Evolutionary conservation across 192 early-diverging fungal species (phyloP).

Genomic region (Backusella morwellensis): DNA sequence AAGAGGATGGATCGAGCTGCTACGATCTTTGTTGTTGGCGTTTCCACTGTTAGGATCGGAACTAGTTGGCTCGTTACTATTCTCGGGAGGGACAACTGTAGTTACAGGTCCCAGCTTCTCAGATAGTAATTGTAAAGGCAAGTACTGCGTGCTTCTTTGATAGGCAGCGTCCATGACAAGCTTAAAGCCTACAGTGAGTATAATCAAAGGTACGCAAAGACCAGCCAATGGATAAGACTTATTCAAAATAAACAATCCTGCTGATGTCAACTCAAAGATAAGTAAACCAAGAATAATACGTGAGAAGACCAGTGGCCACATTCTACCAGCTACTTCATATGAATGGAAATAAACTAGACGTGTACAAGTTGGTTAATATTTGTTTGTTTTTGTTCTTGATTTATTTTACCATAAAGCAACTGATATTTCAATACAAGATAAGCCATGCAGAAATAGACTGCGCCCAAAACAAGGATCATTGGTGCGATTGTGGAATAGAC

Average conservation of each 20-base stretch:
- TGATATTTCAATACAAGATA: conserved; percentile 76
- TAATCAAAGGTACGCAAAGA: conserved; percentile 42
- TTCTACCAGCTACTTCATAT: conserved; percentile 67
- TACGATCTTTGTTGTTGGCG: not conserved
- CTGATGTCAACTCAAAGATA: conserved; percentile 63
- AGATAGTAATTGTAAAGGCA: conserved; percentile 47
- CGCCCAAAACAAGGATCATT: conserved; percentile 66
- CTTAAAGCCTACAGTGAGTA: conserved; percentile 48
- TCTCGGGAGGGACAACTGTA: not conserved
- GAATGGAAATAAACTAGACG: conserved; percentile 66
- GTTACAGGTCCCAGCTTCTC: conserved; percentile 30
- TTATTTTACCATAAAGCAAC: conserved; percentile 56
- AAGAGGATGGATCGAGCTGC: not conserved
- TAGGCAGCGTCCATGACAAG: conserved; percentile 43
- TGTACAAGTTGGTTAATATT: not conserved
- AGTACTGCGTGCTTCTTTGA: conserved; percentile 34
- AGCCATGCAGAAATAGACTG: conserved; percentile 63
- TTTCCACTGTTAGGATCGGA: not conserved
- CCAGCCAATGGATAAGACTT: conserved; percentile 42
- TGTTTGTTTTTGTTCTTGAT: not conserved
- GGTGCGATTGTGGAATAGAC: conserved; percentile 78
- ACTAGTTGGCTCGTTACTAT: not conserved
- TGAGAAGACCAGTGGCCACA: conserved; percentile 72
- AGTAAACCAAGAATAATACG: conserved; percentile 63
- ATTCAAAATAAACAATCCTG: conserved; percentile 61